phyloP scores from a whole-genome alignment of 2,329 filamentous ascomycete genomes.

The Ilyonectria sp. region DNA sequence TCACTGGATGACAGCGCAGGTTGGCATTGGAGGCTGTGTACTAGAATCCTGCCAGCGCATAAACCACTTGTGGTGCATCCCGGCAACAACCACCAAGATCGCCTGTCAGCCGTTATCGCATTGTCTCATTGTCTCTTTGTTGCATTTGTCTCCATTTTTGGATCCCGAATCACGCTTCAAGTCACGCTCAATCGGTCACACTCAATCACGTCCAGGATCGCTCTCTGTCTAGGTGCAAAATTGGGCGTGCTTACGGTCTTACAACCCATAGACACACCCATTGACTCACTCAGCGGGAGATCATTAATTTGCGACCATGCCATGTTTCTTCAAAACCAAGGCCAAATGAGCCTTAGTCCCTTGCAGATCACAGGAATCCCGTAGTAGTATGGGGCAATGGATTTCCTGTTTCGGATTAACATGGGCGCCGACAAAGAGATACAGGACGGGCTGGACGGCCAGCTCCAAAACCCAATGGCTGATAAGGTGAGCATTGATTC shows the following conservation, averaged over 20 bases:
- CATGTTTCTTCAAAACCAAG: conserved; percentile 3
- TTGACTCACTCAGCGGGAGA: conserved; percentile 9
- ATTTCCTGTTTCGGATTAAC: conserved; percentile 17
- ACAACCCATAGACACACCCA: not conserved
- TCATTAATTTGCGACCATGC: conserved; percentile 19
- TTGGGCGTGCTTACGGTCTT: conserved; percentile 1
- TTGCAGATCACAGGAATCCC: conserved; percentile 5
- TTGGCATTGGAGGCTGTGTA: conserved; percentile 44
- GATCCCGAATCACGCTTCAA: not conserved
- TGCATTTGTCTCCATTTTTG: not conserved
- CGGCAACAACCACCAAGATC: not conserved
- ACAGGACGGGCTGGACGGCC: not conserved
- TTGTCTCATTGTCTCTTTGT: not conserved
- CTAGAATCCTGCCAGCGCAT: conserved; percentile 40
- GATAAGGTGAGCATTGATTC: conserved; percentile 10
- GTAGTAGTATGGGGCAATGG: not conserved
- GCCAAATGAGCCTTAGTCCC: not conserved
- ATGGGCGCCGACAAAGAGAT: not conserved
- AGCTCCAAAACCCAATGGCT: conserved; percentile 14
- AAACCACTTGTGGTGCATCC: conserved; percentile 7
- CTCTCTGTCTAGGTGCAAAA: not conserved
- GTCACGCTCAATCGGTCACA: not conserved
- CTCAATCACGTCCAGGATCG: not conserved
- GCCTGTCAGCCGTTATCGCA: not conserved
- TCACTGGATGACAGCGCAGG: conserved; percentile 42